Evolutionary conservation across 805 yeast genomes (phyloP), one percentile per base, ranked within the genome.

Genomic region (Ogataea degrootiae): DNA sequence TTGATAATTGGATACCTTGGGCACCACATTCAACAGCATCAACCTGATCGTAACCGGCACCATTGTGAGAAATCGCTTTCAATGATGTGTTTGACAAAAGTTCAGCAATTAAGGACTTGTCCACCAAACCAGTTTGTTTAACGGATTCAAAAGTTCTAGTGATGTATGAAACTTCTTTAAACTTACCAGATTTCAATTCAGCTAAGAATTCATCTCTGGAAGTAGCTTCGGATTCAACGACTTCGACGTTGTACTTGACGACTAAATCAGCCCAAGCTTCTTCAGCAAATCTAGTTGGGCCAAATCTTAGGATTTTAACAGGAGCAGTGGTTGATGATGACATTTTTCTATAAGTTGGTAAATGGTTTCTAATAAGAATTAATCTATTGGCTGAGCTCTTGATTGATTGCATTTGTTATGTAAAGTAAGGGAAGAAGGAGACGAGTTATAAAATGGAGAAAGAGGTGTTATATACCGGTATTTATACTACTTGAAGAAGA

Each of bases 221-320:
- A 4, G 67, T 59, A 3, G 75, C 70, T n/a, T 62, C 67, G 14
- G 73, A 52, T 34, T 73, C 63, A 19, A 82, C 59, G n/a, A 83
- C 71, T 41, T 79, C 74, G 5, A 74, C 77, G 19, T 69, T 65
- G 45, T 58, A 45, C 17, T 54, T 53, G 16, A 37, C 29, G 2
- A 21, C 47, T 6, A 74, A 58, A 39, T 74, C 58, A 11, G 62
- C 56, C 92, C 94, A 87, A 39, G 83, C 85, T 33, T 75, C 69
- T 36, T 75, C 77, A 39, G 89, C 91, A 60, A 70, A 83, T 44
- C 66, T 62, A 40, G 81, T 72, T 14, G 75, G 72, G 6, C 90
- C 92, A 34, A 89, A 63, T 64, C 87, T 73, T 23, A 89, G 71
- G 11, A 88, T 80, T 52, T 79, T 77, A 42, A 87, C 83, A 57